Percentiles rank a stretch among this genome's conserved stretches.
Evolutionary conservation across 1,139 yeast genomes (phyloP).

Genomic region (Saccharomyces pastorianus): DNA sequence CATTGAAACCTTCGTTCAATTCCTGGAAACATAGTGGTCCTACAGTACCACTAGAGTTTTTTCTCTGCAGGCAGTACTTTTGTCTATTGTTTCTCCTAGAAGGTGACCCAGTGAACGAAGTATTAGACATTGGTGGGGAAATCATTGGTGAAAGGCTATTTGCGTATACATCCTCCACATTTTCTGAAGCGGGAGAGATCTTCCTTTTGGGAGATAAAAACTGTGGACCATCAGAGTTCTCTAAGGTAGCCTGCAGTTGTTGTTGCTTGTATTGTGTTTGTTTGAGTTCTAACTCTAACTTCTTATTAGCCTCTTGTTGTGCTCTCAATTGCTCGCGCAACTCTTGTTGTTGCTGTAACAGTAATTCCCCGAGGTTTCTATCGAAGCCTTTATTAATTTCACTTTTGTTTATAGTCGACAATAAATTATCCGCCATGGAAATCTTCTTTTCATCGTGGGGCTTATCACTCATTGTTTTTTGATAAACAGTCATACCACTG

Average conservation of each 20-base stretch:
- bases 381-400: background rate
- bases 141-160: constrained; percentile 6
- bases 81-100: constrained; percentile 5
- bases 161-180: background rate
- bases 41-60: background rate
- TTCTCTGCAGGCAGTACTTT: constrained; percentile 3
- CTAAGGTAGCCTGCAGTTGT: constrained; percentile 10
- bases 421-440: background rate
- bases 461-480: background rate
- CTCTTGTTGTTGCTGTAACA: constrained; percentile 13
- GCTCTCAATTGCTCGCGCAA: constrained; percentile 12
- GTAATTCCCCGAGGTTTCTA: constrained; percentile 4
- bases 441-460: background rate
- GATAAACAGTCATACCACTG: background rate
- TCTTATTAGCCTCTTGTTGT: constrained; percentile 13
- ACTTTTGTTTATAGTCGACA: background rate
- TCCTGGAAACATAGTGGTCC: background rate
- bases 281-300: constrained; percentile 12
- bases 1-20: background rate
- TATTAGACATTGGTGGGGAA: constrained; percentile 3
- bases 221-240: background rate
- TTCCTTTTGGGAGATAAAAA: background rate
- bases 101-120: constrained; percentile 7
- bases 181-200: background rate
- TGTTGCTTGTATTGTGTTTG: constrained; percentile 12